phyloP scores from a whole-genome alignment of 768 basidiomycete genomes.

The Panus rudis region DNA sequence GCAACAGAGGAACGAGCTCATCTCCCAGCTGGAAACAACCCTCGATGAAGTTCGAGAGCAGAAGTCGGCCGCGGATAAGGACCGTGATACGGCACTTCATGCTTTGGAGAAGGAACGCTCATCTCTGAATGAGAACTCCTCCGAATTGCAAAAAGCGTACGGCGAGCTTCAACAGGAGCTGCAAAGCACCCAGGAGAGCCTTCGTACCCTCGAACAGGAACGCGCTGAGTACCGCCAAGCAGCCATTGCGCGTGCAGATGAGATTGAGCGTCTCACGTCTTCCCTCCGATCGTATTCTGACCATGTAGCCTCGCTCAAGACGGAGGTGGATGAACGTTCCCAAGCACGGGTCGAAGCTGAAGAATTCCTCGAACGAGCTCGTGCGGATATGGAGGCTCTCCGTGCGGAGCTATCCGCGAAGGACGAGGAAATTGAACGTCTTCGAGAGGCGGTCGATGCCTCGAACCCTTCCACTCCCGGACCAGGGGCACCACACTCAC shows the following conservation, averaged over 20 bases:
- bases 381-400: constrained; percentile 66
- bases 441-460: constrained; percentile 41
- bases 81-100: constrained; percentile 37
- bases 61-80: constrained; percentile 38
- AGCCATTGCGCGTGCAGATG: constrained; percentile 45
- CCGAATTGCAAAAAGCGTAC: constrained; percentile 59
- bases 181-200: constrained; percentile 42
- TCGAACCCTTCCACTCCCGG: constrained; percentile 29
- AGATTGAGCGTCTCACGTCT: constrained; percentile 47
- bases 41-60: constrained; percentile 49
- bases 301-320: constrained; percentile 44
- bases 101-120: constrained; percentile 47
- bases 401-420: constrained; percentile 53
- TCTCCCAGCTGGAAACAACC: constrained; percentile 53
- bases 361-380: constrained; percentile 54
- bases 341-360: constrained; percentile 52
- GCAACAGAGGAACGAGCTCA: constrained; percentile 47
- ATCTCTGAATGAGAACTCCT: constrained; percentile 40
- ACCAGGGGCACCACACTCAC: constrained; percentile 34
- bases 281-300: constrained; percentile 41
- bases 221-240: constrained; percentile 54
- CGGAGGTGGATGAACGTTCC: constrained; percentile 43
- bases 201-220: constrained; percentile 58
- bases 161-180: constrained; percentile 56
- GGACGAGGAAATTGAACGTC: constrained; percentile 60